Conservation (phyloP, 2,329 filamentous ascomycete species). For the Daldinia sp. region DNA sequence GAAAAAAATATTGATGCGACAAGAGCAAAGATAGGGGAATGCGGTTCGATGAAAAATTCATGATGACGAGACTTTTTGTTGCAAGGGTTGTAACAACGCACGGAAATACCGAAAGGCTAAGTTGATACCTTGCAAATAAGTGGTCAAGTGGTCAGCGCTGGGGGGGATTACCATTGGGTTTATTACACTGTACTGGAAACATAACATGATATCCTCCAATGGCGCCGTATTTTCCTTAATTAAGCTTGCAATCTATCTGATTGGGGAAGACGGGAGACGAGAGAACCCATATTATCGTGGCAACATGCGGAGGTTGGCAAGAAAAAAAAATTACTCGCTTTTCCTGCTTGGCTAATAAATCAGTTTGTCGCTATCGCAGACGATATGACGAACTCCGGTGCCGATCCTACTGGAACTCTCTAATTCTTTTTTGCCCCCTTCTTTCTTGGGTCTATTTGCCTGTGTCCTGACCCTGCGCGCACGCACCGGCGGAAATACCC, state of each 20-base stretch:
- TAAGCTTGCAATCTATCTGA: conserved; percentile 41
- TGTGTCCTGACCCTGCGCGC: neutral
- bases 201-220: conserved; percentile 25
- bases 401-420: conserved; percentile 39
- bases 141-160: conserved; percentile 10
- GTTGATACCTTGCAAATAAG: conserved; percentile 8
- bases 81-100: conserved; percentile 15
- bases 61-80: conserved; percentile 14
- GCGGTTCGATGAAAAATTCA: conserved; percentile 27
- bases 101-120: conserved; percentile 22
- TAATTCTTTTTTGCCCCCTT: conserved; percentile 19
- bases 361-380: conserved; percentile 36
- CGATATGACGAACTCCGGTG: conserved; percentile 44
- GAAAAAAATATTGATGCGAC: conserved; percentile 15
- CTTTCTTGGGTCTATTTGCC: neutral
- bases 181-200: conserved; percentile 24
- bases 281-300: conserved; percentile 44
- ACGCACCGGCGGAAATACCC: conserved; percentile 32
- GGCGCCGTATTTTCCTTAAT: conserved; percentile 37
- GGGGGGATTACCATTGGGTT: conserved; percentile 8
- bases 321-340: conserved; percentile 37
- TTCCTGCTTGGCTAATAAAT: conserved; percentile 40
- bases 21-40: conserved; percentile 21
- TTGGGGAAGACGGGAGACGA: conserved; percentile 19
- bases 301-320: conserved; percentile 44